Evolutionary conservation across 2,329 filamentous ascomycete species (phyloP).

Genomic region (Penicillium sumatraense): DNA sequence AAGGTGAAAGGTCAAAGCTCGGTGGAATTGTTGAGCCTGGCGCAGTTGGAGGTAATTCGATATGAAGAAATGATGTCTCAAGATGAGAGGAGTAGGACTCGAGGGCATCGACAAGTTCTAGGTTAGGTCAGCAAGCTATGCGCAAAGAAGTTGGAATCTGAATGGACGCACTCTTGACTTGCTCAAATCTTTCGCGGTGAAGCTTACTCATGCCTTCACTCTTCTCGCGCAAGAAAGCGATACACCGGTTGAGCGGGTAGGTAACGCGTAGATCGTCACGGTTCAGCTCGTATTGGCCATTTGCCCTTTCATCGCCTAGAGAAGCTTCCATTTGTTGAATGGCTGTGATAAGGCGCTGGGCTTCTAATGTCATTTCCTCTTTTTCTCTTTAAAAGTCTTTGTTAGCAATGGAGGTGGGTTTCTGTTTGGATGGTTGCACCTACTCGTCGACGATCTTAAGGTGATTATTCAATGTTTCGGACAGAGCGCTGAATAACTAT

Average conservation of each 20-base stretch:
- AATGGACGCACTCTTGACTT: constrained; percentile 80
- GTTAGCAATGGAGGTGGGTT: neutral
- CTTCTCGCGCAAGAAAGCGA: constrained; percentile 83
- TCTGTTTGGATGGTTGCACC: constrained; percentile 26
- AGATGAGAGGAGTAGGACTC: constrained; percentile 97
- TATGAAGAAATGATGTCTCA: constrained; percentile 82
- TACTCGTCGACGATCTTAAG: constrained; percentile 77
- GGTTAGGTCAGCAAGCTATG: constrained; percentile 28
- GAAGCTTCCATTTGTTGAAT: constrained; percentile 95
- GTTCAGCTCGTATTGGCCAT: constrained; percentile 67
- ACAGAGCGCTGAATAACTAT: constrained; percentile 88
- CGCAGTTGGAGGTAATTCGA: constrained; percentile 81
- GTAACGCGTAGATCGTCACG: constrained; percentile 75
- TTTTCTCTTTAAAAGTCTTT: constrained; percentile 66
- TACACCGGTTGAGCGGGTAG: constrained; percentile 79
- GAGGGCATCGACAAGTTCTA: constrained; percentile 92
- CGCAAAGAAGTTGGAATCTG: neutral
- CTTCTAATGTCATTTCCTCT: constrained; percentile 86
- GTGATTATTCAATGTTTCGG: constrained; percentile 89
- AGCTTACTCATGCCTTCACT: constrained; percentile 77
- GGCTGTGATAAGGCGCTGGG: constrained; percentile 77
- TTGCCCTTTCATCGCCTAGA: constrained; percentile 73
- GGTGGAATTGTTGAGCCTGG: constrained; percentile 77
- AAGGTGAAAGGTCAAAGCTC: constrained; percentile 87
- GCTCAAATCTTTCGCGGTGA: constrained; percentile 90